Evolutionary conservation across 1,139 yeast species (phyloP).

Genomic region (Blastobotrys buckinghamii): DNA sequence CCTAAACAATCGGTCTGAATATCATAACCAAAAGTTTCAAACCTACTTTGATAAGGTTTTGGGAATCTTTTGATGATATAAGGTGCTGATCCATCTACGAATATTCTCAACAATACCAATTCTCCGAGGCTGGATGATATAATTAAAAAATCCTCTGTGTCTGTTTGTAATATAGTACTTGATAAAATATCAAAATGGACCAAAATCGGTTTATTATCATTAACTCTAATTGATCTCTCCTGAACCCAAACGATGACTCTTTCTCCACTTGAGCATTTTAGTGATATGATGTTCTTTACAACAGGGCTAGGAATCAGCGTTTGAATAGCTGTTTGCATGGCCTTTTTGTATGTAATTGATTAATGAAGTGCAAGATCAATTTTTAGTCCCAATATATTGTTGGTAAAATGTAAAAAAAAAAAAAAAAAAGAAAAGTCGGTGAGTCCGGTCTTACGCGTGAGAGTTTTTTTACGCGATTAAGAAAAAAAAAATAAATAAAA

Average conservation of each 20-base stretch:
- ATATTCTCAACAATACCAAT: conserved; percentile 13
- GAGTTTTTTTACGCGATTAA: too few species aligned
- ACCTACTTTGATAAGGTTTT: background rate
- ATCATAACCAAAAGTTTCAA: conserved; percentile 10
- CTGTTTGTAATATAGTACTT: conserved; percentile 10
- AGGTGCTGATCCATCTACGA: conserved; percentile 12
- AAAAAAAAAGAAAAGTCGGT: background rate
- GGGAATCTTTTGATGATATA: conserved; percentile 1
- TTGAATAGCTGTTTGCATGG: conserved; percentile 2
- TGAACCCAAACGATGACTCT: conserved; percentile 8
- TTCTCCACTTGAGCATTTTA: conserved; percentile 9
- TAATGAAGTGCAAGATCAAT: background rate
- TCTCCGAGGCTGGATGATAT: conserved; percentile 15
- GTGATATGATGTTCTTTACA: conserved; percentile 8
- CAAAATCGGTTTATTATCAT: background rate
- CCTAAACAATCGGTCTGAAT: conserved; percentile 13
- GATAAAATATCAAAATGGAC: conserved; percentile 11
- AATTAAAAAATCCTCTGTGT: conserved; percentile 15
- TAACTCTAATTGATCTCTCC: conserved; percentile 9
- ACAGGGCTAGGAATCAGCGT: conserved; percentile 14
- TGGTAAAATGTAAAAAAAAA: background rate
- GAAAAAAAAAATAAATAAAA: background rate
- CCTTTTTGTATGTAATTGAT: background rate
- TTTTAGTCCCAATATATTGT: too few species aligned
- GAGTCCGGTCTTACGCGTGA: too few species aligned